phyloP scores from a whole-genome alignment of 257 asterid genomes.

The Solanum dulcamara region DNA sequence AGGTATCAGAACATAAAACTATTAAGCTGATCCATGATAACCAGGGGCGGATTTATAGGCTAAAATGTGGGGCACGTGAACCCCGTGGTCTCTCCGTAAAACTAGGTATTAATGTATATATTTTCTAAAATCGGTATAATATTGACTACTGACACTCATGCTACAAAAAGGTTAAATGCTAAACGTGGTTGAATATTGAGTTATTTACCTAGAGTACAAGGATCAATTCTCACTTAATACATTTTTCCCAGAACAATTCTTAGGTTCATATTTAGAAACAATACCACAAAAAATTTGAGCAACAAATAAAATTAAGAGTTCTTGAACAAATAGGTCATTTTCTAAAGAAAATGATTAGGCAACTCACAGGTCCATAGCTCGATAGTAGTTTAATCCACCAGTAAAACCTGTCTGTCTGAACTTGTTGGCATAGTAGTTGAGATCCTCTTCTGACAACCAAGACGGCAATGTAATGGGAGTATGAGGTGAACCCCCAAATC shows the following conservation, averaged over 20 bases:
- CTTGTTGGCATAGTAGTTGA: slow-evolving; percentile 49
- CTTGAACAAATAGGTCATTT: not conserved
- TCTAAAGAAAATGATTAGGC: not conserved
- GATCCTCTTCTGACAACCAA: slow-evolving; percentile 85
- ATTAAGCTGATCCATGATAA: not conserved
- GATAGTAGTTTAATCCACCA: slow-evolving; percentile 87
- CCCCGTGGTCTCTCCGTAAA: not conserved
- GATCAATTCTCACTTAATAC: not conserved
- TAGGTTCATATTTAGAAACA: not conserved
- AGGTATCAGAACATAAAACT: not conserved
- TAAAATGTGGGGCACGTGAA: not conserved
- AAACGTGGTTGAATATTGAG: not conserved
- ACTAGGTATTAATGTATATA: not conserved
- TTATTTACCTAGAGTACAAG: not conserved
- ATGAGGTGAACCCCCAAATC: slow-evolving; percentile 56
- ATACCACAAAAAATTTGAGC: not conserved
- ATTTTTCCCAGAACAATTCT: not conserved
- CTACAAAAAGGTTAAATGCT: not conserved
- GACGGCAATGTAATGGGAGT: slow-evolving; percentile 54
- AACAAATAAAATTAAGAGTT: not conserved
- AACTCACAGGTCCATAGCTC: slow-evolving; percentile 82
- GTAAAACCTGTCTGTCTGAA: slow-evolving; percentile 69
- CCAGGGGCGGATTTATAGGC: not conserved
- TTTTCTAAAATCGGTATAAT: not conserved
- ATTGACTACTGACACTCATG: not conserved